A percentile compares a stretch with the other conserved stretches of the same genome.
phyloP scores from a whole-genome alignment of 345 rosid species.

The Isatis tinctoria region DNA sequence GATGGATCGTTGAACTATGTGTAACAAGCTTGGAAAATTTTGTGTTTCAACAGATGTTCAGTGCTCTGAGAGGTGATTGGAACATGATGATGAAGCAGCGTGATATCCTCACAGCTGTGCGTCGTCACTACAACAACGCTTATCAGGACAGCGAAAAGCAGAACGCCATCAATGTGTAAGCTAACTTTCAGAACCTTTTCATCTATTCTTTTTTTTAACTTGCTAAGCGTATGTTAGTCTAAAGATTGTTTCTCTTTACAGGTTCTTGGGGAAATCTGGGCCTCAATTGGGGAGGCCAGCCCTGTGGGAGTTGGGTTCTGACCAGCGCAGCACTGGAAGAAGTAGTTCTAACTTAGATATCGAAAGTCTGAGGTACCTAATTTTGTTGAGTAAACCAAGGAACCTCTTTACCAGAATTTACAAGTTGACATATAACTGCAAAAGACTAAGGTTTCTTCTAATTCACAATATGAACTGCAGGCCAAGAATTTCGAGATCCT shows the following conservation, averaged over 20 bases:
- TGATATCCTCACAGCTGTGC: conserved; percentile 18
- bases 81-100: conserved; percentile 25
- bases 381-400: neutral
- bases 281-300: conserved; percentile 26
- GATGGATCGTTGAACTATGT: neutral
- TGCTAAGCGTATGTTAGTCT: neutral
- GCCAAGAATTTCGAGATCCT: conserved; percentile 31
- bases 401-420: neutral
- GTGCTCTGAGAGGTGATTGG: conserved; percentile 28
- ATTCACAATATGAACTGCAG: conserved; percentile 17
- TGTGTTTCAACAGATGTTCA: conserved; percentile 23
- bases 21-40: neutral
- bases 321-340: conserved; percentile 22
- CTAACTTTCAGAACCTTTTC: neutral
- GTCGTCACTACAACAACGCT: conserved; percentile 29
- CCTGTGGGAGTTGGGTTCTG: conserved; percentile 34
- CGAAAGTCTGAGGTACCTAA: conserved; percentile 21
- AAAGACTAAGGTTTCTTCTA: neutral
- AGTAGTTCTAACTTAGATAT: conserved; percentile 27
- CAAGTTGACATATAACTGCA: neutral
- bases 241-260: neutral
- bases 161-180: conserved; percentile 35
- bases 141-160: conserved; percentile 26
- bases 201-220: neutral
- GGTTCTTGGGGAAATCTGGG: conserved; percentile 35